Evolutionary conservation across 129 eudicot species (phyloP).

Genomic region (Daucus carota): DH1_v3.0 NC_030386.2:5217501-5218000

Average conservation of each 20-base stretch:
- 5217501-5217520: slow-evolving; percentile 50
- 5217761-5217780: slow-evolving; percentile 65
- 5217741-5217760: slow-evolving; percentile 88
- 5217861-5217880: not conserved
- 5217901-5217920: too few relatives aligned
- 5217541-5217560: slow-evolving; percentile 67
- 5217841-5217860: slow-evolving; percentile 25
- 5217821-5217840: slow-evolving; percentile 46
- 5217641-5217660: not conserved
- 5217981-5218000: too few relatives aligned
- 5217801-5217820: slow-evolving; percentile 67
- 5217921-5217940: too few relatives aligned
- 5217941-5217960: too few relatives aligned
- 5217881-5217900: too few relatives aligned
- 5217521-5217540: slow-evolving; percentile 81
- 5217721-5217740: slow-evolving; percentile 78
- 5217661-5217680: slow-evolving; percentile 93
- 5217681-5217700: slow-evolving; percentile 98
- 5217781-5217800: slow-evolving; percentile 40
- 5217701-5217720: slow-evolving; percentile 57
- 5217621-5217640: not conserved
- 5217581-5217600: slow-evolving; percentile 1
- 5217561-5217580: slow-evolving; percentile 82
- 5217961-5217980: too few relatives aligned
- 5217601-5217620: not conserved